Conservation (phyloP, 768 basidiomycete genomes). For the Hypholoma sublateritium region DNA sequence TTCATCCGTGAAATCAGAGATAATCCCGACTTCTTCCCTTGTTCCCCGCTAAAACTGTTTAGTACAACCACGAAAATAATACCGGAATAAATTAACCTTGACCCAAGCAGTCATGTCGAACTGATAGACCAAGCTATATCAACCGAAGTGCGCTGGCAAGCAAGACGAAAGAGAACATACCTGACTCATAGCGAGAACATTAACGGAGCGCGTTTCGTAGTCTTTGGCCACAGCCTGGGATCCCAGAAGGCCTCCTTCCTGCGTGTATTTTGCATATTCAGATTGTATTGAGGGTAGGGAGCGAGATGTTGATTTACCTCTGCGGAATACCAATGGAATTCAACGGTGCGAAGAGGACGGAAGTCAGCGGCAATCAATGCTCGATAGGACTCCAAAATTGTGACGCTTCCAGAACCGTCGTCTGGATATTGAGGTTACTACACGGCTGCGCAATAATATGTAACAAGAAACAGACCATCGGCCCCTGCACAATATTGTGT, state of each 20-base stretch:
- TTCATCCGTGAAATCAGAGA: slow-evolving; percentile 79
- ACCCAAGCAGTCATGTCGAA: slow-evolving; percentile 97
- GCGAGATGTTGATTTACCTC: slow-evolving; percentile 44
- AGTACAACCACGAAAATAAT: slow-evolving; percentile 14
- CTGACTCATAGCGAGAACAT: slow-evolving; percentile 84
- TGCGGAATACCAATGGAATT: slow-evolving; percentile 86
- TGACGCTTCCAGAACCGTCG: slow-evolving; percentile 77
- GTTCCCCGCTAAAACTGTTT: slow-evolving; percentile 51
- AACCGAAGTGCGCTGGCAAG: too few species aligned
- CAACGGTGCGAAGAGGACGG: slow-evolving; percentile 61
- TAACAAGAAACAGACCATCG: slow-evolving; percentile 38
- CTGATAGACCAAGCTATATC: slow-evolving; percentile 34
- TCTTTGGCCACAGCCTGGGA: slow-evolving; percentile 85
- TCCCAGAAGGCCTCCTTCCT: slow-evolving; percentile 86
- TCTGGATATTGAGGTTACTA: slow-evolving; percentile 41
- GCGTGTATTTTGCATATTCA: slow-evolving; percentile 12
- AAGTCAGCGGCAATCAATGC: slow-evolving; percentile 69
- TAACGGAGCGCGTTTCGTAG: slow-evolving; percentile 61
- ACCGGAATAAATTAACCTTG: slow-evolving; percentile 47
- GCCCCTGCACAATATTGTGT: slow-evolving; percentile 36
- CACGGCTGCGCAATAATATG: slow-evolving; percentile 12
- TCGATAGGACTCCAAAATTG: slow-evolving; percentile 77
- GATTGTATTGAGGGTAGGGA: slow-evolving; percentile 4
- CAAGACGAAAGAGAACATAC: slow-evolving; percentile 31
- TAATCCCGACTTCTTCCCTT: slow-evolving; percentile 77